These are phyloP conservation scores for Oryza brachyantha DNA, from an alignment of 176 grass and related monocot species.

Conservation along the genomic window DNA sequence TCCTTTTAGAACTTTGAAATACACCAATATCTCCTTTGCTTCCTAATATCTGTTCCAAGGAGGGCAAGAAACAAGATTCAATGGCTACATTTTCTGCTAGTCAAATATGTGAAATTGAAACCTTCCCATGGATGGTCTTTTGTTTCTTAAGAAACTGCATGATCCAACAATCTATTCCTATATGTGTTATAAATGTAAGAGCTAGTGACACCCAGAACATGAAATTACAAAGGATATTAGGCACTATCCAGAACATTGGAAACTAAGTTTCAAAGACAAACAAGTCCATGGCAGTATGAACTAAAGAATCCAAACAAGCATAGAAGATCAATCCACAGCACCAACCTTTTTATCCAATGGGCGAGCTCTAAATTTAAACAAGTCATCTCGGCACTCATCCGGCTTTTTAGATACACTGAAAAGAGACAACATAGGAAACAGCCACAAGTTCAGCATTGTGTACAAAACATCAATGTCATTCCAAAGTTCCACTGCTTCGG, in stretches of 20 bases:
- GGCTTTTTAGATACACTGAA: slow-evolving; percentile 41
- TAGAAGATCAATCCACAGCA: background rate
- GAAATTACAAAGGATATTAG: background rate
- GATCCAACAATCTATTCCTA: background rate
- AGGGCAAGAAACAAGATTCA: slow-evolving; percentile 10
- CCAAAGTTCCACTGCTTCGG: background rate
- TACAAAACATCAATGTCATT: background rate
- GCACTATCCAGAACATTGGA: background rate
- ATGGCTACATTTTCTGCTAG: background rate
- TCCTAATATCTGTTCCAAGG: slow-evolving; percentile 43
- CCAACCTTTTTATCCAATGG: slow-evolving; percentile 71
- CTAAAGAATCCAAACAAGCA: slow-evolving; percentile 14
- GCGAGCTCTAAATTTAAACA: slow-evolving; percentile 68
- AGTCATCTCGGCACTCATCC: slow-evolving; percentile 34
- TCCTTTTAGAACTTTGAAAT: slow-evolving; percentile 53
- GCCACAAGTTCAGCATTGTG: background rate
- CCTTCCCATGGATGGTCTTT: background rate
- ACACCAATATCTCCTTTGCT: slow-evolving; percentile 50
- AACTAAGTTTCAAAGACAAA: slow-evolving; percentile 11
- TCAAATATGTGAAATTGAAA: background rate
- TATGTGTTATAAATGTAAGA: background rate
- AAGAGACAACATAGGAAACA: slow-evolving; percentile 33
- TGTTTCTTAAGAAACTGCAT: background rate
- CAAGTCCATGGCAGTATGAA: background rate
- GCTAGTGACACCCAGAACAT: background rate